Conservation (phyloP, 768 basidiomycete genomes). For the Pleurotus sapidus region DNA sequence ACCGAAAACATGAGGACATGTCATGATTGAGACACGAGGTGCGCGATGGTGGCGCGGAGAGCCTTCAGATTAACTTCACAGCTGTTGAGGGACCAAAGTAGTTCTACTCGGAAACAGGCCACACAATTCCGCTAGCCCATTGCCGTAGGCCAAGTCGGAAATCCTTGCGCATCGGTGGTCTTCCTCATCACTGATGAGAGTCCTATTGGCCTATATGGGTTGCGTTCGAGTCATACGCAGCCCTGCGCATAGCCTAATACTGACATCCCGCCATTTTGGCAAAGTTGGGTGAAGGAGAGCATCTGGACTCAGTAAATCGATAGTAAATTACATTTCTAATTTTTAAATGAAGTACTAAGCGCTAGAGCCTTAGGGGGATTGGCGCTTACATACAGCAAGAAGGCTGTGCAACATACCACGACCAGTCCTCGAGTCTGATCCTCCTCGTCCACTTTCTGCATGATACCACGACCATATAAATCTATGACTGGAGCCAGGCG, state of each 20-base stretch:
- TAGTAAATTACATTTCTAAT: not conserved
- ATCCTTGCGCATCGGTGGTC: no score
- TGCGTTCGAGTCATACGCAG: not conserved
- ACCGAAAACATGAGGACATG: no score
- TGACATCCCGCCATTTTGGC: not conserved
- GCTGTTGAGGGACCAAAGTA: no score
- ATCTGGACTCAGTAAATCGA: not conserved
- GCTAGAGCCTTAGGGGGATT: no score
- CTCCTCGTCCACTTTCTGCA: not conserved
- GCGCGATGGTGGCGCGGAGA: no score
- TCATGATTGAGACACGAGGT: no score
- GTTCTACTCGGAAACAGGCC: no score
- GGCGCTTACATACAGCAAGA: not conserved
- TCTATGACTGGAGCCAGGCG: not conserved
- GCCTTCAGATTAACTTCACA: no score
- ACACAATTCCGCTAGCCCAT: no score
- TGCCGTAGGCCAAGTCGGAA: no score
- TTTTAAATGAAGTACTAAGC: no score
- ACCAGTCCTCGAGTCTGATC: not conserved
- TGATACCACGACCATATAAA: not conserved
- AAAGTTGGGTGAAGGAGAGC: not conserved
- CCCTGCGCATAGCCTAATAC: not conserved
- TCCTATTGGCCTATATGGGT: not conserved
- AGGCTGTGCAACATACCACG: not conserved
- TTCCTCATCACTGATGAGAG: no score